Conservation (phyloP, 2,329 filamentous ascomycete genomes). For the Diplodia scrobiculata region DNA sequence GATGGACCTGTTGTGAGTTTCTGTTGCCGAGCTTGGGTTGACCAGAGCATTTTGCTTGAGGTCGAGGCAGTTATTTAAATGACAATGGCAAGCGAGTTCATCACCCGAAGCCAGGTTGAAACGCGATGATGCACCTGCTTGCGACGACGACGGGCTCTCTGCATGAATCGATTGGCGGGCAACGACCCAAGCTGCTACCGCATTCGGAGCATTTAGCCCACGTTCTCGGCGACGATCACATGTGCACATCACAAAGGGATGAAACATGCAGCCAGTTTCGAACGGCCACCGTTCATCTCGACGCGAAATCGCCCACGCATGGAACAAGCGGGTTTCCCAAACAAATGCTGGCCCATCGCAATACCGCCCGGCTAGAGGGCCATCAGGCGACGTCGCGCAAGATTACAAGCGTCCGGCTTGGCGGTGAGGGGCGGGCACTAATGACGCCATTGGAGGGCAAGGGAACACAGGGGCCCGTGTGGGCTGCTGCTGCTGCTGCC, state of each 20-base stretch:
- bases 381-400: not conserved
- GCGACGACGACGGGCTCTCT: not conserved
- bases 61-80: too few relatives aligned
- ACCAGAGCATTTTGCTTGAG: too few relatives aligned
- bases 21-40: too few relatives aligned
- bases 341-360: not conserved
- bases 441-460: not conserved
- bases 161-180: not conserved
- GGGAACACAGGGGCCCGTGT: too few relatives aligned
- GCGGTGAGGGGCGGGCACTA: not conserved
- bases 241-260: not conserved
- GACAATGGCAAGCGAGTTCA: too few relatives aligned
- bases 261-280: not conserved
- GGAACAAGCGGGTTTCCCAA: not conserved
- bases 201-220: not conserved
- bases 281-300: not conserved
- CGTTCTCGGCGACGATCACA: not conserved
- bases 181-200: not conserved
- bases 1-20: too few relatives aligned
- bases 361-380: not conserved
- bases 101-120: not conserved
- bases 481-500: too few relatives aligned
- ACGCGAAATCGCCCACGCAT: not conserved
- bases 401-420: not conserved
- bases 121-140: not conserved